Percentiles rank a stretch among this genome's conserved stretches.
Conservation (phyloP, 495 filamentous ascomycete species). For the Neurospora sp. region DNA sequence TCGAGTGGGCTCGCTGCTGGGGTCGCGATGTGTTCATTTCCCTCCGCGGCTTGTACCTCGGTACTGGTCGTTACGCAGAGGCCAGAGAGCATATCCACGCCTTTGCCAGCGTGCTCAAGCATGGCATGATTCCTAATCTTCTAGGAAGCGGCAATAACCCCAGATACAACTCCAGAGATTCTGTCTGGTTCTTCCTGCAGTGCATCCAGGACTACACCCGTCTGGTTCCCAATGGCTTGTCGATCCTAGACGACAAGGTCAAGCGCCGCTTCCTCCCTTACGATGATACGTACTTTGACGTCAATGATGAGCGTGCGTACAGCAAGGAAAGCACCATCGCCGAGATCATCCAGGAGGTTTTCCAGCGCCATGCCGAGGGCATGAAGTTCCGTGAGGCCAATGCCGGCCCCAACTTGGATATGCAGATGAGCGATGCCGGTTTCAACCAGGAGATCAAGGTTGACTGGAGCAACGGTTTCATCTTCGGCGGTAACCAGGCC, state of each 20-base stretch:
- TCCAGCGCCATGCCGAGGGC: conserved; percentile 83
- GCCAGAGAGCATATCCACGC: conserved; percentile 90
- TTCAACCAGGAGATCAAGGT: conserved; percentile 86
- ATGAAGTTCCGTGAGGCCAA: conserved; percentile 92
- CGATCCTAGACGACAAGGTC: conserved; percentile 65
- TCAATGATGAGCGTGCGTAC: conserved; percentile 76
- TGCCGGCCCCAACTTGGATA: conserved; percentile 75
- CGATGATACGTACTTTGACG: conserved; percentile 83
- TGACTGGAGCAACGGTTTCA: conserved; percentile 86
- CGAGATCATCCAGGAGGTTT: conserved; percentile 85
- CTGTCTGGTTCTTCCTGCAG: conserved; percentile 95
- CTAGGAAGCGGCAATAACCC: conserved; percentile 78
- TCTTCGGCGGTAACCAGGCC: conserved; percentile 85
- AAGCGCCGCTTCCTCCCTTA: conserved; percentile 87
- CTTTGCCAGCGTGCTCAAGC: conserved; percentile 93
- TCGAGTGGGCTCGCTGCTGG: conserved; percentile 94
- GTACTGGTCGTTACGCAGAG: conserved; percentile 77
- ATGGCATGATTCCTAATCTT: conserved; percentile 97
- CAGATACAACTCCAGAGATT: conserved; percentile 93
- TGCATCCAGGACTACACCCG: conserved; percentile 86
- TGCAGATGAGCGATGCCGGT: conserved; percentile 86
- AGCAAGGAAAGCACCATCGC: conserved; percentile 68
- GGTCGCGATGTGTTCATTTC: conserved; percentile 96
- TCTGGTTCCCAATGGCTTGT: conserved; percentile 68
- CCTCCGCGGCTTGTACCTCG: conserved; percentile 77